phyloP scores from a whole-genome alignment of 108 stramenopile genomes.

The Skeletonema marinoi region DNA sequence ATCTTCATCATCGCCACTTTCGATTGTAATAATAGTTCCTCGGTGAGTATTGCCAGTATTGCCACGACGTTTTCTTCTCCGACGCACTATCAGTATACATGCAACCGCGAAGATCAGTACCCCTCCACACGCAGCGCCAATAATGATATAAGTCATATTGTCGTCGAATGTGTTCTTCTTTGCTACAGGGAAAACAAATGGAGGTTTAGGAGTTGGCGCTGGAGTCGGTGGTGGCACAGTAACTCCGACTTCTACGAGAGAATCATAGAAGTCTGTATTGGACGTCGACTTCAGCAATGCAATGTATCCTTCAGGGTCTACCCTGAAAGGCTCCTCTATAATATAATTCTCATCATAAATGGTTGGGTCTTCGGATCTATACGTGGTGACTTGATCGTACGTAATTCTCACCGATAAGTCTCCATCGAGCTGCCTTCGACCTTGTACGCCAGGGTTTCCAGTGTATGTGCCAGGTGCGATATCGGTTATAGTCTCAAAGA shows the following conservation, averaged over 20 bases:
- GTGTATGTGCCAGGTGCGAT: neutral
- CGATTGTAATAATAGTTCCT: neutral
- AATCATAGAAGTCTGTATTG: neutral
- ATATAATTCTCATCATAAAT: slow-evolving; percentile 1
- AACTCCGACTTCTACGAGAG: neutral
- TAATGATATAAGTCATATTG: neutral
- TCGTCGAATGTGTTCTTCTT: neutral
- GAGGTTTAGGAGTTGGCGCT: neutral
- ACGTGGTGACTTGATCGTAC: slow-evolving; percentile 27
- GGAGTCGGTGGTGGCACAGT: neutral
- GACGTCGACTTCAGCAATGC: neutral
- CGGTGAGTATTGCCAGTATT: neutral
- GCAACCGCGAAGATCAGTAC: neutral
- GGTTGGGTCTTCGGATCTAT: neutral
- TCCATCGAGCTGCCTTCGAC: neutral
- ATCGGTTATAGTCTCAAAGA: neutral
- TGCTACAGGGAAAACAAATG: neutral
- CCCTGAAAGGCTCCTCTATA: neutral
- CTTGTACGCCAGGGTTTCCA: neutral
- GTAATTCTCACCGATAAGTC: neutral
- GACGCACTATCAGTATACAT: neutral
- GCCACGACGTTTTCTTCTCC: neutral
- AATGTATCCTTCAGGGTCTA: neutral
- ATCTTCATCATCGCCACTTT: neutral
- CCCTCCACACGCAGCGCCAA: neutral